Evolutionary conservation across 192 early-diverging fungal species (phyloP).

Genomic region (Entrophospora sp.): DNA sequence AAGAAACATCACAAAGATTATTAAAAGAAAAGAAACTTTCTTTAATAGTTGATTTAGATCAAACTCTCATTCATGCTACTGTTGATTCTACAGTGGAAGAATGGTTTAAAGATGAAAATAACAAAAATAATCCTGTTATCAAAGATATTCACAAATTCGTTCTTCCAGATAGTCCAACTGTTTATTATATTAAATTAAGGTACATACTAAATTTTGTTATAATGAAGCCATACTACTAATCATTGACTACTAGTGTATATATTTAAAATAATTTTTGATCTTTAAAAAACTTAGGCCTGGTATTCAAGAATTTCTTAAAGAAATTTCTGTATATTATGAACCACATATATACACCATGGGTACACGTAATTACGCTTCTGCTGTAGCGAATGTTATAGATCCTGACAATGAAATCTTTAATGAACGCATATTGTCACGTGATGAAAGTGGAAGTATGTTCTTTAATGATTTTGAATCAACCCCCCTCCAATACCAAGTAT

Average conservation of each 20-base stretch:
- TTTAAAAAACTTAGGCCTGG: constrained; percentile 52
- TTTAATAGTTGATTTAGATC: constrained; percentile 93
- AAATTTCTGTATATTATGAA: constrained; percentile 68
- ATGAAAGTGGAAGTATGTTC: constrained; percentile 81
- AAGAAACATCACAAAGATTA: constrained; percentile 57
- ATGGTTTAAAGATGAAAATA: constrained; percentile 59
- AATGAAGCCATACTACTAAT: too few relatives aligned
- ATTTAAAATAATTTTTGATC: neutral
- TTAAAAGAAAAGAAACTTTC: constrained; percentile 63
- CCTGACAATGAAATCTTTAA: constrained; percentile 70
- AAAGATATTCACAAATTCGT: constrained; percentile 70
- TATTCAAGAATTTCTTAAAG: constrained; percentile 66
- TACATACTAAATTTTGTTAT: constrained; percentile 22
- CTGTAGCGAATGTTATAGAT: constrained; percentile 81
- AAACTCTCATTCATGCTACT: constrained; percentile 94
- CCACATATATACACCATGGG: constrained; percentile 99
- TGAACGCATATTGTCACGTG: constrained; percentile 84
- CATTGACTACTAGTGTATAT: too few relatives aligned
- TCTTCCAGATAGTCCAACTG: constrained; percentile 53
- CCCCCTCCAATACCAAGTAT: too few relatives aligned
- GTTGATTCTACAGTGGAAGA: constrained; percentile 64
- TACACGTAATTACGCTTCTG: constrained; percentile 82
- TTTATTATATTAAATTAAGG: constrained; percentile 83
- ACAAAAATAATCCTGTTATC: constrained; percentile 42
- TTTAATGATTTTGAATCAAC: too few relatives aligned